Evolutionary conservation across 768 basidiomycete genomes (phyloP), one percentile per base, ranked within the genome.

Genomic region (Tylopilus sp.): DNA sequence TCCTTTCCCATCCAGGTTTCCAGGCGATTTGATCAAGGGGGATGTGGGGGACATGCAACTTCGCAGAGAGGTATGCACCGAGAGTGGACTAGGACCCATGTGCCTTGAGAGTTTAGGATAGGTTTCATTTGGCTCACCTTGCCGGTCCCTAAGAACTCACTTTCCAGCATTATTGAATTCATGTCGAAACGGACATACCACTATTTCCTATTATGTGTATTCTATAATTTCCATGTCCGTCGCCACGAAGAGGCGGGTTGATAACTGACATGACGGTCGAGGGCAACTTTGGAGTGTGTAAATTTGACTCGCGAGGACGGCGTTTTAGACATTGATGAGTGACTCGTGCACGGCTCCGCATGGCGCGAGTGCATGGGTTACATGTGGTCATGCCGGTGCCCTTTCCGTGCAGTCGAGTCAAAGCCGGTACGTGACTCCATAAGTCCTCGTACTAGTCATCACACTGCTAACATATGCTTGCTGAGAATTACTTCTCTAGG

Each of bases 181-280:
- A 1, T 26, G 40, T 39, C 28, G 10, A 25, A 46, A 35, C 25
- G 28, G 44, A 52, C 75, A 39, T 67, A 80, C 80, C 80, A 55
- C 74, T 73, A 54, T 84, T 83, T 40, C 82, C 82, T 15, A 77
- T 59, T 10, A 83, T 47, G 40, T 73, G 69, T 41, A 83, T 65
- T 50, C 71, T 75, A 55, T 77, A 81, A 13, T 56, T 60, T 4
- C 81, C 79, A n/a, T 70, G 26, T 21, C 53, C 69, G 53, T 82
- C 77, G 21, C 81, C 79, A 26, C 71, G 52, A 72, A 66, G 55
- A 70, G 60, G 55, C 1, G 56, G 36, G 36, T 30, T 38, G 40
- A 30, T 39, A 40, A 15, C 30, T 22, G 35, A n/a, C 31, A 31
- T 31, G 31, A 31, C 13, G 31, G 35, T 35, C 35, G 35, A 17